phyloP scores from a whole-genome alignment of 208 protist species.

The Trypanosoma melophagium region DNA sequence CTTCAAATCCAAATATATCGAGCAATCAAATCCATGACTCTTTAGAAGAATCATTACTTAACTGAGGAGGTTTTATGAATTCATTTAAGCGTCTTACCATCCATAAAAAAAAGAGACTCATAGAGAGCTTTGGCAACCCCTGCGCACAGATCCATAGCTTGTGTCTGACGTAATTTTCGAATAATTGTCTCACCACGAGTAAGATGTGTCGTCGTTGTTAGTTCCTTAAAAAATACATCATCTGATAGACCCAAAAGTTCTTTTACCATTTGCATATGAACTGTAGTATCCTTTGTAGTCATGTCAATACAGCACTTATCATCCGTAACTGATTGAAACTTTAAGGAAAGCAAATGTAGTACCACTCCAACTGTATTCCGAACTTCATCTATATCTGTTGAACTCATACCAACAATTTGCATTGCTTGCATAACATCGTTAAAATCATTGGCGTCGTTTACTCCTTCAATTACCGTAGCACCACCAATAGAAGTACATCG shows the following conservation, averaged over 20 bases:
- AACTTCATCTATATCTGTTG: conserved; percentile 53
- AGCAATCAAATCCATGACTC: conserved; percentile 60
- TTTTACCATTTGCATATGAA: conserved; percentile 24
- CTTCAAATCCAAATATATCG: conserved; percentile 95
- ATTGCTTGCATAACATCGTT: conserved; percentile 29
- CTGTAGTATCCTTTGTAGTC: conserved; percentile 2
- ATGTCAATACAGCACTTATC: conserved; percentile 27
- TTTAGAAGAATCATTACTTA: neutral
- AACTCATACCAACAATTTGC: conserved; percentile 33
- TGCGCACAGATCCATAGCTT: conserved; percentile 57
- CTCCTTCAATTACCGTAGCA: conserved; percentile 34
- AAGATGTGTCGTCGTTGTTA: conserved; percentile 45
- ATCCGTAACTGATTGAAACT: conserved; percentile 27
- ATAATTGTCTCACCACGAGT: conserved; percentile 45
- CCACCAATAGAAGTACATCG: conserved; percentile 44
- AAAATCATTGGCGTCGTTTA: conserved; percentile 41
- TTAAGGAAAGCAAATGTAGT: conserved; percentile 36
- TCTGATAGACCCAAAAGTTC: conserved; percentile 46
- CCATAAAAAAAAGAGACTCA: conserved; percentile 68
- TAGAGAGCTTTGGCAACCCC: conserved; percentile 75
- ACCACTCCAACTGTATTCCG: conserved; percentile 53
- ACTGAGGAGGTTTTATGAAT: conserved; percentile 19
- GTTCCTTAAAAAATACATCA: conserved; percentile 26
- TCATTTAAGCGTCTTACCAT: conserved; percentile 73
- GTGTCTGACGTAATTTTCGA: conserved; percentile 36